Evolutionary conservation across 2,329 filamentous ascomycete species (phyloP).

Genomic region (Aspergillus sp.): DNA sequence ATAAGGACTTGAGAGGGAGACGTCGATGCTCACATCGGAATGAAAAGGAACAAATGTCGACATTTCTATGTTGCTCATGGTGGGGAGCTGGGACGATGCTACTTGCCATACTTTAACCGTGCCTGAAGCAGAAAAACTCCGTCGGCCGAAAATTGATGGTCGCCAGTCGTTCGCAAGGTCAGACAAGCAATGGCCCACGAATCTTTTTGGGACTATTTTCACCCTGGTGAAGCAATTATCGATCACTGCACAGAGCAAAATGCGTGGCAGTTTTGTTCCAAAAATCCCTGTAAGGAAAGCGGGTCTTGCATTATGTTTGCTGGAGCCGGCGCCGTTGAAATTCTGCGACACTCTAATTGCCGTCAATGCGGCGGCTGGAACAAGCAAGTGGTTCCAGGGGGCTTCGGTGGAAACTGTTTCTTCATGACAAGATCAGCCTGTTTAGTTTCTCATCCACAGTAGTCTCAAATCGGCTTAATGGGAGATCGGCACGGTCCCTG

Average conservation of each 20-base stretch:
- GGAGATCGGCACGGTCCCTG: slow-evolving; percentile 33
- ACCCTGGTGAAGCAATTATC: slow-evolving; percentile 7
- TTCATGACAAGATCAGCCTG: slow-evolving; percentile 12
- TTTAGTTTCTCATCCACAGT: slow-evolving; percentile 6
- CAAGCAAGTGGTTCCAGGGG: slow-evolving; percentile 11
- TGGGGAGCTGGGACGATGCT: not conserved
- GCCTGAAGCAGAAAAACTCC: not conserved
- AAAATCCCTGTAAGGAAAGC: slow-evolving; percentile 1
- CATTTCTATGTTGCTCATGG: not conserved
- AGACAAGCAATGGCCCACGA: not conserved
- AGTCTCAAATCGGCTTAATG: slow-evolving; percentile 22
- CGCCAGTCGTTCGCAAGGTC: not conserved
- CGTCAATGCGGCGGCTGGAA: slow-evolving; percentile 10
- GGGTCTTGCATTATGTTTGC: slow-evolving; percentile 6
- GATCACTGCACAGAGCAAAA: slow-evolving; percentile 1
- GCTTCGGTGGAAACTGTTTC: slow-evolving; percentile 14
- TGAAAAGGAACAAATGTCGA: not conserved
- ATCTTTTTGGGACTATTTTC: not conserved
- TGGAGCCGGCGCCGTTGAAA: not conserved
- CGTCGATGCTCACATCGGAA: not conserved
- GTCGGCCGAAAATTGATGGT: not conserved
- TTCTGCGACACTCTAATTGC: slow-evolving; percentile 4
- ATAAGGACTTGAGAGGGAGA: not conserved
- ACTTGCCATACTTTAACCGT: not conserved
- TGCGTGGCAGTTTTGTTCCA: slow-evolving; percentile 6